Percentiles rank a stretch among this genome's conserved stretches.
Evolutionary conservation across 306 rosid genomes (phyloP).

Genomic region (Cicer bijugum): DNA sequence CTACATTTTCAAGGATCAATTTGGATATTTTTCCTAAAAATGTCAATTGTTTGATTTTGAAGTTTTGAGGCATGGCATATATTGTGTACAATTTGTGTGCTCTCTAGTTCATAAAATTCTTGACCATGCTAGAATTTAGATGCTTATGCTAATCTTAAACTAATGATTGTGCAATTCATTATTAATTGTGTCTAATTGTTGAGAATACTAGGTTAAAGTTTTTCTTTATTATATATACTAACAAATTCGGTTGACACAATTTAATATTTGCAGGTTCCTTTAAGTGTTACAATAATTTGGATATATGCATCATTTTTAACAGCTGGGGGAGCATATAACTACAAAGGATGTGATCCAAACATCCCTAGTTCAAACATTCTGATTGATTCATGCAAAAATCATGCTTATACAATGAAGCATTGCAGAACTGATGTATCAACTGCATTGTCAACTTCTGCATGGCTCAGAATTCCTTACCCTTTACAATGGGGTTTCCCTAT

Average conservation of each 20-base stretch:
- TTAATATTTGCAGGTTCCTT: conserved; percentile 76
- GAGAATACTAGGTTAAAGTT: conserved; percentile 13
- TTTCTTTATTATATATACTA: conserved; percentile 33
- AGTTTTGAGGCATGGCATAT: neutral
- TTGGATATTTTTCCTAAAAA: neutral
- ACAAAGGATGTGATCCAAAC: conserved; percentile 79
- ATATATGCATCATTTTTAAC: conserved; percentile 89
- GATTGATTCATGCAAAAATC: conserved; percentile 80
- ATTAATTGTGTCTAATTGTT: neutral
- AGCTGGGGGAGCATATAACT: conserved; percentile 89
- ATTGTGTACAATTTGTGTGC: neutral
- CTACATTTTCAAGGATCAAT: no score
- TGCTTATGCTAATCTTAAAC: neutral
- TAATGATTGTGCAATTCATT: neutral
- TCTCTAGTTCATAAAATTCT: neutral
- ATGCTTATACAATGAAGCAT: conserved; percentile 83
- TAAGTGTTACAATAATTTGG: conserved; percentile 80
- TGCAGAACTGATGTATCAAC: conserved; percentile 85
- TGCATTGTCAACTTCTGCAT: conserved; percentile 74
- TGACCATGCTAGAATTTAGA: conserved; percentile 25
- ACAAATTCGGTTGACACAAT: conserved; percentile 31
- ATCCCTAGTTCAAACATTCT: conserved; percentile 90
- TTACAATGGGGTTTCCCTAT: conserved; percentile 90
- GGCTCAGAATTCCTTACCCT: conserved; percentile 86
- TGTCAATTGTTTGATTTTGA: conserved; percentile 16